These are phyloP conservation scores for Dothidotthia symphoricarpi DNA, from an alignment of 2,329 filamentous ascomycete species.

Conservation along the genomic window DNA sequence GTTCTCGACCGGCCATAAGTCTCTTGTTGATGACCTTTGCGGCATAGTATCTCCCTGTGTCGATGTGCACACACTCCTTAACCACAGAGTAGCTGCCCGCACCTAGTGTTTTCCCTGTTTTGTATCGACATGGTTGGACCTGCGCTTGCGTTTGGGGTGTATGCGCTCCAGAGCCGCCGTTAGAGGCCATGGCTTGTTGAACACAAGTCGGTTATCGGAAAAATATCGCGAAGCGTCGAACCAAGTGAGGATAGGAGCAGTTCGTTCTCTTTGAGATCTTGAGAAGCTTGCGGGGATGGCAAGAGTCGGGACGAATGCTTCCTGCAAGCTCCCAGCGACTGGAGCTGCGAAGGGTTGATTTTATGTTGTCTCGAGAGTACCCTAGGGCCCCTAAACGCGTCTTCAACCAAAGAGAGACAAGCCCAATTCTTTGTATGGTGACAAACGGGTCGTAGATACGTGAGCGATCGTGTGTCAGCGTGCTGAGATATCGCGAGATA, in stretches of 20 bases:
- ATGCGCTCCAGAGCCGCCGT: constrained; percentile 34
- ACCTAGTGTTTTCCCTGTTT: constrained; percentile 95
- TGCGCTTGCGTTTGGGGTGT: constrained; percentile 48
- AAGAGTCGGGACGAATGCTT: too few species aligned
- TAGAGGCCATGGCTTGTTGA: constrained; percentile 25
- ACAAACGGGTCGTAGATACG: background rate
- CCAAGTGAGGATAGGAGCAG: too few species aligned
- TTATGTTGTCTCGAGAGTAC: too few species aligned
- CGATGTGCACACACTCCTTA: constrained; percentile 98
- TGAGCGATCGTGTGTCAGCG: constrained; percentile 1
- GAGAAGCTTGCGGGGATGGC: too few species aligned
- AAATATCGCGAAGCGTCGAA: background rate
- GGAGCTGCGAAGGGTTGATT: too few species aligned
- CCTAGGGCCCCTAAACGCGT: too few species aligned
- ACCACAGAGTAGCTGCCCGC: constrained; percentile 97
- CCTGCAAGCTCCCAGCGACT: too few species aligned
- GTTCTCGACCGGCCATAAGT: constrained; percentile 93
- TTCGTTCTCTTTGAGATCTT: too few species aligned
- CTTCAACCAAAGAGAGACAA: too few species aligned
- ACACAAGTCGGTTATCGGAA: background rate
- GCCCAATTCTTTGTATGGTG: too few species aligned
- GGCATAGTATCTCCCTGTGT: constrained; percentile 95
- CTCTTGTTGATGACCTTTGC: constrained; percentile 99
- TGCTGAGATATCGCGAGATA: constrained; percentile 4
- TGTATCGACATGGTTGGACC: constrained; percentile 95